Evolutionary conservation across 306 rosid species (phyloP), one percentile per base, ranked within the genome.

Genomic region (Prunus kanzakura): DNA sequence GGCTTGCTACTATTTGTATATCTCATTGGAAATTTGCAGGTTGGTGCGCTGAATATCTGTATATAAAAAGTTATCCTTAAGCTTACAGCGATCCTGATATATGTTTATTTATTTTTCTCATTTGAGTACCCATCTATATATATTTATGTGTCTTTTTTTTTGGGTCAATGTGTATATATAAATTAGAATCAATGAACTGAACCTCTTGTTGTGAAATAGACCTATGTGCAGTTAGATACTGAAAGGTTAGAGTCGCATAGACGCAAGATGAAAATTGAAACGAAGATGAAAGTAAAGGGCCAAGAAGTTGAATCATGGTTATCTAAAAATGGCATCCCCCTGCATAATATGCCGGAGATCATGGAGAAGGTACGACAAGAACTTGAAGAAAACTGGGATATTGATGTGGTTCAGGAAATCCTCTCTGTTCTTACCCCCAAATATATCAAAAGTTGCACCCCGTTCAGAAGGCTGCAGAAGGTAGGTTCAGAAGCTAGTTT

Each of bases 21-120:
- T 71, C 73, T 75, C 69, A 81, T 81, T 10, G 84, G 80, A 51
- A 81, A 70, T 56, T 51, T 81, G 47, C 81, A 81, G 84, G 84
- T 81, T 38, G 43, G 43, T 38, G 43, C 9, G 8, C 2, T 38
- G 43, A 35, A 32, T 32, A 32, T 32, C 35, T 32, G 0, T 35
- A 35, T 35, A 35, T 35, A 35, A 35, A 35, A 35, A 35, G 41
- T 35, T 35, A 35, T 35, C 41, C 41, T 35, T 35, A 35, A 35
- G 41, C 41, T 35, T 35, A 5, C 7, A 35, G 41, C 8, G 41
- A 4, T 35, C 41, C 8, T 35, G 38, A 35, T 35, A 35, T 35
- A 35, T 4, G 8, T 35, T 4, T 35, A 35, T 35, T 35, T 35
- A 35, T 4, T 35, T 35, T 35, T 35, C 41, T 32, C 35, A 4